phyloP scores from a whole-genome alignment of 2,329 filamentous ascomycete species.

The Pyrenophora teres region DNA sequence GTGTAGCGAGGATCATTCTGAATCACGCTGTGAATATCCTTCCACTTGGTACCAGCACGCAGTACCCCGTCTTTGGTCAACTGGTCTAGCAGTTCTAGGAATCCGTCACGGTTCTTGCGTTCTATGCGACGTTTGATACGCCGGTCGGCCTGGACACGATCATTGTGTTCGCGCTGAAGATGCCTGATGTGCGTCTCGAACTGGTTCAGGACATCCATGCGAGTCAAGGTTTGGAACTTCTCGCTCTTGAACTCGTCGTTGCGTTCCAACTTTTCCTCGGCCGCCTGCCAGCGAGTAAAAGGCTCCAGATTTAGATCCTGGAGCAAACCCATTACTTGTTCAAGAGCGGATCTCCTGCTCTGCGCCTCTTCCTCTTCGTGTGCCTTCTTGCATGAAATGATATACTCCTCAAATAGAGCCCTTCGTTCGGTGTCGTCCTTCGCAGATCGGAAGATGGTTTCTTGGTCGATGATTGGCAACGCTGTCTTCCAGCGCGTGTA shows the following conservation, averaged over 20 bases:
- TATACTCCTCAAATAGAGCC: constrained; percentile 92
- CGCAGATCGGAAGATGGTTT: constrained; percentile 93
- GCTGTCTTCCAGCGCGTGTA: constrained; percentile 98
- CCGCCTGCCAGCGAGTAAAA: constrained; percentile 93
- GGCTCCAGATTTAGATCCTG: constrained; percentile 83
- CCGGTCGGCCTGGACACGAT: constrained; percentile 86
- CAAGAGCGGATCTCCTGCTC: constrained; percentile 78
- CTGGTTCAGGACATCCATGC: constrained; percentile 86
- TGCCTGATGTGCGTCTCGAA: constrained; percentile 96
- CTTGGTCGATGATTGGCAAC: constrained; percentile 88
- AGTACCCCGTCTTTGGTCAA: constrained; percentile 78
- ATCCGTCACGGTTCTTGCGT: constrained; percentile 83
- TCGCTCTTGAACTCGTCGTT: constrained; percentile 77
- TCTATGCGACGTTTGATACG: constrained; percentile 78
- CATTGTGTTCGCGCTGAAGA: constrained; percentile 89
- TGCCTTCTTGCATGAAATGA: constrained; percentile 78
- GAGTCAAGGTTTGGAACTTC: constrained; percentile 83
- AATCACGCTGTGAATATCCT: constrained; percentile 73
- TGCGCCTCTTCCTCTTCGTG: constrained; percentile 76
- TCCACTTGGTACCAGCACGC: constrained; percentile 90
- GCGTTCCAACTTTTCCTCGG: constrained; percentile 78
- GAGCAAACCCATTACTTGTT: constrained; percentile 78
- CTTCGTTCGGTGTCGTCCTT: constrained; percentile 85
- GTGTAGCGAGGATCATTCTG: constrained; percentile 81
- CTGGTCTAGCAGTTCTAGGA: constrained; percentile 73